Conservation (phyloP, 1,284 basidiomycete genomes). For the Moniliophthora roreri region DNA sequence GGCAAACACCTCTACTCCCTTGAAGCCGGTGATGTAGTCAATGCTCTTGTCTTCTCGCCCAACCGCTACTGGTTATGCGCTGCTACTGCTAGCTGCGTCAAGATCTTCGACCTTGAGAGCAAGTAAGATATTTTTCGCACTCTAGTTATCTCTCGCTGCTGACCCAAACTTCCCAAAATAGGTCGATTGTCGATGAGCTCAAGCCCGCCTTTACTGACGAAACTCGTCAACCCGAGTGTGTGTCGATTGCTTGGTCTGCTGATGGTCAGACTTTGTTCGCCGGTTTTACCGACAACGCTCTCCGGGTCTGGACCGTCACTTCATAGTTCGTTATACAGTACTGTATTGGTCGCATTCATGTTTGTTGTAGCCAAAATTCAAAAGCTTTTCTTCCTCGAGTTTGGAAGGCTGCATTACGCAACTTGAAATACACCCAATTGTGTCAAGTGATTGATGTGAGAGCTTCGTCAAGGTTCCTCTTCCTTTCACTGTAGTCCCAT, state of each 20-base stretch:
- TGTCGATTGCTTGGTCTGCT: conserved; percentile 98
- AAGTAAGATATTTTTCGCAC: conserved; percentile 61
- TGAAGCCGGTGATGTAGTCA: conserved; percentile 98
- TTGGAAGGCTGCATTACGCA: conserved; percentile 1
- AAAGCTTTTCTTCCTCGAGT: conserved; percentile 3
- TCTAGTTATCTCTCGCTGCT: conserved; percentile 1
- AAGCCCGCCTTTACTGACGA: conserved; percentile 89
- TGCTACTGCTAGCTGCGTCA: conserved; percentile 96
- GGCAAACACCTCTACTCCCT: conserved; percentile 99
- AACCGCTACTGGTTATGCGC: conserved; percentile 99
- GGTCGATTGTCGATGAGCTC: conserved; percentile 98
- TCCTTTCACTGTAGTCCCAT: conserved; percentile 65
- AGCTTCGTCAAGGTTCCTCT: conserved; percentile 58
- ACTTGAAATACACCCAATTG: neutral
- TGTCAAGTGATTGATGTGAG: conserved; percentile 9
- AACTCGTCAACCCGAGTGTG: conserved; percentile 90
- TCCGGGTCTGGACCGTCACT: conserved; percentile 91
- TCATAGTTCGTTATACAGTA: conserved; percentile 40
- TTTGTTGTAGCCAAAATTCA: conserved; percentile 1
- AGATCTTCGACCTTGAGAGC: conserved; percentile 98
- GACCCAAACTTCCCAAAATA: conserved; percentile 30
- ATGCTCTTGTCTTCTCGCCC: conserved; percentile 99
- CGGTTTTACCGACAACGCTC: conserved; percentile 90
- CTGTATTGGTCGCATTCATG: conserved; percentile 1
- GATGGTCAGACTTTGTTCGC: conserved; percentile 97